These are phyloP conservation scores for Kazachstania taianensis DNA, from an alignment of 805 yeast genomes.

Conservation along the genomic window DNA sequence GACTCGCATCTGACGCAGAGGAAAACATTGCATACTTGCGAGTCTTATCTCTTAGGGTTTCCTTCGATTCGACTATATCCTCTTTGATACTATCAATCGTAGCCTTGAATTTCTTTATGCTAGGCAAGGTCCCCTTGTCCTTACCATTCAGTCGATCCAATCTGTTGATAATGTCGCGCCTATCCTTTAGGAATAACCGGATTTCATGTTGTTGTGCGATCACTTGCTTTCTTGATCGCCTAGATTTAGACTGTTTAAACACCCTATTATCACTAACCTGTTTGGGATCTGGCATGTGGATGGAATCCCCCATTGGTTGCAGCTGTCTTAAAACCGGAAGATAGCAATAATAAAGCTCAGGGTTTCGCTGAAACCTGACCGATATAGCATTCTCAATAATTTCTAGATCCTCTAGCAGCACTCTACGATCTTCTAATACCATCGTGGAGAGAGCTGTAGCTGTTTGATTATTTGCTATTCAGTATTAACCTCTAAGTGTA, in stretches of 20 bases:
- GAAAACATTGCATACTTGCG: conserved; percentile 21
- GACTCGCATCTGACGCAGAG: conserved; percentile 6
- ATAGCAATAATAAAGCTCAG: conserved; percentile 37
- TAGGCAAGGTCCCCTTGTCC: conserved; percentile 15
- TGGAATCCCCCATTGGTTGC: not conserved
- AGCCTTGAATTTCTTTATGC: conserved; percentile 32
- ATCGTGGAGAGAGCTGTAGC: conserved; percentile 1
- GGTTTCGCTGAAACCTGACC: conserved; percentile 52
- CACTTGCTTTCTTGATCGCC: conserved; percentile 40
- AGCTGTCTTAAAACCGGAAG: conserved; percentile 8
- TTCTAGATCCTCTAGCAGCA: conserved; percentile 54
- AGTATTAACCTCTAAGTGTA: not conserved
- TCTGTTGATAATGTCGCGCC: conserved; percentile 27
- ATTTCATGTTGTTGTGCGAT: conserved; percentile 62
- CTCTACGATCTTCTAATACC: conserved; percentile 30
- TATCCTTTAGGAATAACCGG: conserved; percentile 38
- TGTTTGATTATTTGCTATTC: too few relatives aligned
- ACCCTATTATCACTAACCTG: conserved; percentile 20
- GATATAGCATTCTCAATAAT: conserved; percentile 57
- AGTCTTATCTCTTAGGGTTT: conserved; percentile 8
- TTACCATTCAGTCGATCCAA: conserved; percentile 9
- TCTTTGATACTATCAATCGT: conserved; percentile 26
- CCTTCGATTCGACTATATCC: conserved; percentile 14
- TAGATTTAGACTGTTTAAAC: conserved; percentile 29
- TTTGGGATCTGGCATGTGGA: conserved; percentile 4